Conservation (phyloP, 768 basidiomycete genomes). For the Auriscalpium vulgare region DNA sequence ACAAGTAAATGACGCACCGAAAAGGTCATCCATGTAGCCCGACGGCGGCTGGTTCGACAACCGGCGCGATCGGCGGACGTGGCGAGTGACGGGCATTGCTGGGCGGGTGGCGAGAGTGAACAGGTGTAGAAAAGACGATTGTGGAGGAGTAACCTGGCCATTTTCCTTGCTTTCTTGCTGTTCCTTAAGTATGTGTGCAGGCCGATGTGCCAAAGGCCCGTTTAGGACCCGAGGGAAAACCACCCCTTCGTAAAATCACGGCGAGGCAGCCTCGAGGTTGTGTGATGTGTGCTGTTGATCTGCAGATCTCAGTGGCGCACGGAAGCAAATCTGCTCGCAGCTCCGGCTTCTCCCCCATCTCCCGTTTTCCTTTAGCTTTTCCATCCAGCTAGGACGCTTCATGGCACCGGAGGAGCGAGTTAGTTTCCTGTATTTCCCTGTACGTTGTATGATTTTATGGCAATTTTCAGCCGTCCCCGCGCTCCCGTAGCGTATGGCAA, state of each 20-base stretch:
- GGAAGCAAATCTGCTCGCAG: not conserved
- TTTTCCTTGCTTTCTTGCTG: not conserved
- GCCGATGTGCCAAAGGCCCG: not conserved
- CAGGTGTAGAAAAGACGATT: slow-evolving; percentile 6
- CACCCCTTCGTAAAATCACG: slow-evolving; percentile 32
- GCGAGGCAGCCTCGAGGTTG: slow-evolving; percentile 27
- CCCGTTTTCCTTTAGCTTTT: not conserved
- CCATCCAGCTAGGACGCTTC: not conserved
- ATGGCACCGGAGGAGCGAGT: not conserved
- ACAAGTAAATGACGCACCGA: slow-evolving; percentile 7
- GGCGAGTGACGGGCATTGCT: slow-evolving; percentile 27
- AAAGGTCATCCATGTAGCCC: slow-evolving; percentile 4
- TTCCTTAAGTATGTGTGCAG: slow-evolving; percentile 2
- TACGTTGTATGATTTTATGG: not conserved
- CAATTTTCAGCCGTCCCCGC: not conserved
- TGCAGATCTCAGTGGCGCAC: not conserved
- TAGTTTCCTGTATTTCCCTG: too few species aligned
- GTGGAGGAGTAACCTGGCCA: slow-evolving; percentile 3
- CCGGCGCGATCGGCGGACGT: slow-evolving; percentile 36
- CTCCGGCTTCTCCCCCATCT: not conserved
- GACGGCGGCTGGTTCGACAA: slow-evolving; percentile 33
- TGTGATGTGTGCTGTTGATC: slow-evolving; percentile 6
- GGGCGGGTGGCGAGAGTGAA: not conserved
- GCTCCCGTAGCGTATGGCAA: not conserved
- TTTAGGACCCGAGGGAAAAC: slow-evolving; percentile 6